phyloP scores from a whole-genome alignment of 2,329 filamentous ascomycete genomes.

The Myriosclerotinia curreyana region DNA sequence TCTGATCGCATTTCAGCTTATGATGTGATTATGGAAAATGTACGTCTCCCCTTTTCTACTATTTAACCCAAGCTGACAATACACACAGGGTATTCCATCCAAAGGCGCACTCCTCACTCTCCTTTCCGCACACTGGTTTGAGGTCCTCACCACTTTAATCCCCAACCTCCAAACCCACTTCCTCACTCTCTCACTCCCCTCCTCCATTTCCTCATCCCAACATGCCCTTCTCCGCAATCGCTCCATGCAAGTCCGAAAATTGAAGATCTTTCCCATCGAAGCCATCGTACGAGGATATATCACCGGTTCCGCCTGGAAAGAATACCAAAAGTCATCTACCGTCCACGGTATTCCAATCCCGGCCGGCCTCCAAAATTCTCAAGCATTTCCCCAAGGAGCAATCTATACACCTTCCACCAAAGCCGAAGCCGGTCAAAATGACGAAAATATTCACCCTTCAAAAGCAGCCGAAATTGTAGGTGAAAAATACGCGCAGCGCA shows the following conservation, averaged over 20 bases:
- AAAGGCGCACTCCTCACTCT: slow-evolving; percentile 67
- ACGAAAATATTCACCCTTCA: slow-evolving; percentile 66
- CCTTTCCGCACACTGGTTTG: slow-evolving; percentile 67
- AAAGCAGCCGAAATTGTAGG: slow-evolving; percentile 50
- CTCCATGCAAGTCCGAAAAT: slow-evolving; percentile 63
- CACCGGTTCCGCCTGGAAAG: slow-evolving; percentile 68
- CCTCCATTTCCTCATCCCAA: slow-evolving; percentile 44
- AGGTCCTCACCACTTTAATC: slow-evolving; percentile 53
- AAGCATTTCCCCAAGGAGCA: slow-evolving; percentile 56
- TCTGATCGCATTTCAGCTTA: slow-evolving; percentile 93
- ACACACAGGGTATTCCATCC: slow-evolving; percentile 58
- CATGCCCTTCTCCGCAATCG: slow-evolving; percentile 49
- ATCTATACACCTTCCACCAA: slow-evolving; percentile 69
- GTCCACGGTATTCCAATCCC: slow-evolving; percentile 62
- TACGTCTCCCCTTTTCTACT: slow-evolving; percentile 46
- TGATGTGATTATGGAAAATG: slow-evolving; percentile 85
- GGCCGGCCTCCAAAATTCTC: slow-evolving; percentile 57
- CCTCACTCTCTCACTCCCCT: slow-evolving; percentile 55
- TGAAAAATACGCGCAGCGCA: slow-evolving; percentile 54
- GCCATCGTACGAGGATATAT: slow-evolving; percentile 72
- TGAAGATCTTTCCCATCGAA: slow-evolving; percentile 65
- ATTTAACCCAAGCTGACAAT: slow-evolving; percentile 32
- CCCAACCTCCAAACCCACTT: slow-evolving; percentile 62
- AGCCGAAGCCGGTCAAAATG: slow-evolving; percentile 63
- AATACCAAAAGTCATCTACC: slow-evolving; percentile 62